Evolutionary conservation across 495 filamentous ascomycete genomes (phyloP).

Genomic region (Aspergillus egyptiacus): DNA sequence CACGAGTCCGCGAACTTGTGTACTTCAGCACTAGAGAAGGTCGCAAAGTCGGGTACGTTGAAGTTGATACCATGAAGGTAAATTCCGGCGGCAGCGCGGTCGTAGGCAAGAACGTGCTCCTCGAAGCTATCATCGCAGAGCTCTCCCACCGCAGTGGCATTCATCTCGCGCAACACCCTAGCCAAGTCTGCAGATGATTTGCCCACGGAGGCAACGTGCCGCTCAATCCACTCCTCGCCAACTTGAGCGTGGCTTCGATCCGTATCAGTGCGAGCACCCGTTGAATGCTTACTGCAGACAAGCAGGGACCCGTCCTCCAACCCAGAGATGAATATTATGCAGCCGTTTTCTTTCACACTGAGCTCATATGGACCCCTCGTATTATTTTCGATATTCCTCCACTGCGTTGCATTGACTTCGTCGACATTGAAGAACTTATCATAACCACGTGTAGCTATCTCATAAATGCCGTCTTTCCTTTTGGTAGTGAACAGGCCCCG

Average conservation of each 20-base stretch:
- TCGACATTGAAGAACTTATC: conserved; percentile 98
- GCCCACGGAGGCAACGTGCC: conserved; percentile 66
- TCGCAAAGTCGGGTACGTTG: conserved; percentile 83
- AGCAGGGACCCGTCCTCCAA: conserved; percentile 80
- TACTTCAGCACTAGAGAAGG: conserved; percentile 69
- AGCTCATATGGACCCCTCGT: conserved; percentile 91
- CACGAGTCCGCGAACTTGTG: conserved; percentile 86
- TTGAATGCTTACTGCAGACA: conserved; percentile 98
- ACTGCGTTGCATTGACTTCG: conserved; percentile 72
- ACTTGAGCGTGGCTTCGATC: conserved; percentile 74
- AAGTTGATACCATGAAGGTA: conserved; percentile 96
- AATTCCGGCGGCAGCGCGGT: conserved; percentile 74
- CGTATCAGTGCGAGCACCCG: conserved; percentile 62
- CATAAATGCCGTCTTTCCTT: conserved; percentile 52
- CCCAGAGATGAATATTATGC: conserved; percentile 95
- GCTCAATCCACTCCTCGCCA: conserved; percentile 80
- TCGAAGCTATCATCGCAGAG: conserved; percentile 95
- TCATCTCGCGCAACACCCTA: conserved; percentile 64
- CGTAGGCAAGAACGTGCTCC: conserved; percentile 92
- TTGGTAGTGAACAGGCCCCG: conserved; percentile 84
- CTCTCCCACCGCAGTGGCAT: conserved; percentile 90
- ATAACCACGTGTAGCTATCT: conserved; percentile 85
- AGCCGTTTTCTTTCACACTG: conserved; percentile 96
- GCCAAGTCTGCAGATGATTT: conserved; percentile 75
- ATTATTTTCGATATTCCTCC: conserved; percentile 68